Evolutionary conservation across 177 flowering plant species (phyloP).

Genomic region (Vitis hybrid): DNA sequence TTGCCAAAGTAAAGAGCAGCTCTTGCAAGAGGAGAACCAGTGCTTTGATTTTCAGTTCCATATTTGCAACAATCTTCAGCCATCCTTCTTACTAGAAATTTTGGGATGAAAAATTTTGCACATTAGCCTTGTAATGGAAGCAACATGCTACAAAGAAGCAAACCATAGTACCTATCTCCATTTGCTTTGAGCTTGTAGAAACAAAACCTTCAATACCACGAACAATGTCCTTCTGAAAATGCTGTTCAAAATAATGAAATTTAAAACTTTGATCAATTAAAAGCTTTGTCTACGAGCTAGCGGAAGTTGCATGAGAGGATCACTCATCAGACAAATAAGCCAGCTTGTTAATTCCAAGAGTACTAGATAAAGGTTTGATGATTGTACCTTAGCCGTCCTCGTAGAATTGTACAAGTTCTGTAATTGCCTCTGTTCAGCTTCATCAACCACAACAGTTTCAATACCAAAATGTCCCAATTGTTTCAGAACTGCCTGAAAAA

Average conservation of each 20-base stretch:
- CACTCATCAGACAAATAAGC: not conserved
- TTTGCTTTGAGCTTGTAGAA: constrained; percentile 32
- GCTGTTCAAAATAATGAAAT: constrained; percentile 20
- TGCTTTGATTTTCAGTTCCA: constrained; percentile 35
- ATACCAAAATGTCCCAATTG: constrained; percentile 28
- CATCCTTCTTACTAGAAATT: constrained; percentile 27
- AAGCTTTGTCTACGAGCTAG: not conserved
- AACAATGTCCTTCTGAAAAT: constrained; percentile 41
- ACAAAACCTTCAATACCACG: constrained; percentile 38
- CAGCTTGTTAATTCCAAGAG: not conserved
- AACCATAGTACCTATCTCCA: constrained; percentile 30
- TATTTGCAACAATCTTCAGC: constrained; percentile 37
- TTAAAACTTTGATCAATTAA: constrained; percentile 1
- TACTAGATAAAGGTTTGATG: not conserved
- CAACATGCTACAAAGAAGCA: not conserved
- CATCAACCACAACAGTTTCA: constrained; percentile 29
- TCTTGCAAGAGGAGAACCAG: constrained; percentile 38
- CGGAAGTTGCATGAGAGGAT: too few relatives aligned
- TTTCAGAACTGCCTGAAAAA: constrained; percentile 35
- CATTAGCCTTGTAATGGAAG: not conserved
- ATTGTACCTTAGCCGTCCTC: constrained; percentile 36
- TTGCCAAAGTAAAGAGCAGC: constrained; percentile 51
- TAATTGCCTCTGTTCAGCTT: constrained; percentile 31
- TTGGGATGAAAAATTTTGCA: not conserved
- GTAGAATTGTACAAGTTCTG: constrained; percentile 34